Percentiles rank a stretch among this genome's conserved stretches.
phyloP scores from a whole-genome alignment of 1,284 basidiomycete species.

The Ganoderma sinense region DNA sequence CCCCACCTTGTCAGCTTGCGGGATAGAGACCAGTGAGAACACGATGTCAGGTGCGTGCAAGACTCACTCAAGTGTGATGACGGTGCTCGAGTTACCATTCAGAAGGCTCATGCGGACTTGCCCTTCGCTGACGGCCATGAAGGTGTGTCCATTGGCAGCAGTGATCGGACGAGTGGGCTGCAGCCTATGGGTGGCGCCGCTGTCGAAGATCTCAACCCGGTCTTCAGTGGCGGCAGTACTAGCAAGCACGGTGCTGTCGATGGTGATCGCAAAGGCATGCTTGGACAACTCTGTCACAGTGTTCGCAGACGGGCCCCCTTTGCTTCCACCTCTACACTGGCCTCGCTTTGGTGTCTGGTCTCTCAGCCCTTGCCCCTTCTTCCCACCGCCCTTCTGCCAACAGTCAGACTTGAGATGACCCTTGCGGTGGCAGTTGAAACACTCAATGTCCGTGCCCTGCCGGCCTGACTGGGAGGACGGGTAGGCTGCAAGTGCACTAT shows the following conservation, averaged over 20 bases:
- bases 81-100: conserved; percentile 34
- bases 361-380: conserved; percentile 31
- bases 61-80: conserved; percentile 39
- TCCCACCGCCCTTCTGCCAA: conserved; percentile 32
- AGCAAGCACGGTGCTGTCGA: background rate
- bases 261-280: conserved; percentile 13
- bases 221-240: background rate
- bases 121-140: conserved; percentile 42
- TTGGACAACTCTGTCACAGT: conserved; percentile 14
- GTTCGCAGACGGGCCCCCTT: conserved; percentile 14
- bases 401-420: conserved; percentile 36
- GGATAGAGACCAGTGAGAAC: conserved; percentile 44
- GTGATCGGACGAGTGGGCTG: conserved; percentile 38
- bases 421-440: conserved; percentile 36
- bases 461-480: background rate
- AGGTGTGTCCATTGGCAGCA: conserved; percentile 41
- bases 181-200: conserved; percentile 41
- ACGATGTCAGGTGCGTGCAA: conserved; percentile 44
- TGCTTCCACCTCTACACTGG: background rate
- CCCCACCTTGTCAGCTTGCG: conserved; percentile 35
- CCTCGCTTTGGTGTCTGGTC: conserved; percentile 14
- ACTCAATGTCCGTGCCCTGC: conserved; percentile 23
- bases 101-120: conserved; percentile 41
- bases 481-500: conserved; percentile 16
- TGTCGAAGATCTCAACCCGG: conserved; percentile 40